phyloP scores from a whole-genome alignment of 2,329 filamentous ascomycete species.

The Monilinia vaccinii-corymbosi region DNA sequence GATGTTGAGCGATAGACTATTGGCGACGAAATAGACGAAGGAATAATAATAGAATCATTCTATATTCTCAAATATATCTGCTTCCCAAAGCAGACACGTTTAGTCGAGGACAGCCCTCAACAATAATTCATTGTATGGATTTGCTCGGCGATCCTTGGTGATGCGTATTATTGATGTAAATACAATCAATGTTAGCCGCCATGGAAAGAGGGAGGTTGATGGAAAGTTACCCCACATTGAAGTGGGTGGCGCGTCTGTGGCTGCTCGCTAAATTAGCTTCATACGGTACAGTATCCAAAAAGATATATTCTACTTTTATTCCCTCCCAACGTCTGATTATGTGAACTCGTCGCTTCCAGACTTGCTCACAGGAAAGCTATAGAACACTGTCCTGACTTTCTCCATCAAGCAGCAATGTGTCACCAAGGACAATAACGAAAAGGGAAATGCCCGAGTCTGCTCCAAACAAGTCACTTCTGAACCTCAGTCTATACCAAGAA shows the following conservation, averaged over 20 bases:
- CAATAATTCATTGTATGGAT: neutral
- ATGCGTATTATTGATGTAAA: neutral
- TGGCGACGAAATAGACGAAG: conserved; percentile 3
- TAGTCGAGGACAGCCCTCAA: neutral
- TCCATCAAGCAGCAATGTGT: neutral
- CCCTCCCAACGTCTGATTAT: too few species aligned
- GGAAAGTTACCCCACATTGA: neutral
- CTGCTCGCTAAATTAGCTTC: neutral
- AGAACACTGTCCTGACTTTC: neutral
- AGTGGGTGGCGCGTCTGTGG: neutral
- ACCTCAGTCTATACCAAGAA: neutral
- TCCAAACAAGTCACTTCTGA: neutral
- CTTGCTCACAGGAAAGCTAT: neutral
- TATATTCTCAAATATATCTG: neutral
- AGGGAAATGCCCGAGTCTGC: too few species aligned
- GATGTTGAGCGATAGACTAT: conserved; percentile 2
- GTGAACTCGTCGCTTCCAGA: too few species aligned
- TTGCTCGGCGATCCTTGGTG: too few species aligned
- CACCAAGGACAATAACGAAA: neutral
- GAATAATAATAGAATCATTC: neutral
- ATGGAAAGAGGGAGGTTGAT: neutral
- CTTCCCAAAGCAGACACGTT: neutral
- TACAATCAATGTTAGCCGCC: neutral
- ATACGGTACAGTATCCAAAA: neutral
- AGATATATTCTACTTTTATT: too few species aligned